phyloP scores from a whole-genome alignment of 352 stramenopile genomes.

The Phytophthora tentaculata region DNA sequence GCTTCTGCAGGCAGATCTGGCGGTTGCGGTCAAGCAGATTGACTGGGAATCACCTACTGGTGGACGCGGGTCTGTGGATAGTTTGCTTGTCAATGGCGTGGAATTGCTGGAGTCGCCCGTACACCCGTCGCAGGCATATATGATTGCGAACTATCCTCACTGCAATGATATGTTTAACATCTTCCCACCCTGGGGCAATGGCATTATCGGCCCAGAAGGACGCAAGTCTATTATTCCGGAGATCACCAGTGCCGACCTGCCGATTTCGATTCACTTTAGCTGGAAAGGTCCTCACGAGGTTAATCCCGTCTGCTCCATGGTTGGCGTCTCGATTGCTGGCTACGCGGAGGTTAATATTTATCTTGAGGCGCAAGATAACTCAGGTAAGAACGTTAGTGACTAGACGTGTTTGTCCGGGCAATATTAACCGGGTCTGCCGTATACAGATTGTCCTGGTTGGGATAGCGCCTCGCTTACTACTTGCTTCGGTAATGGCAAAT shows the following conservation, averaged over 20 bases:
- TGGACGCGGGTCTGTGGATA: constrained; percentile 63
- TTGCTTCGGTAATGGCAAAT: constrained; percentile 77
- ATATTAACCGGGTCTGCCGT: constrained; percentile 8
- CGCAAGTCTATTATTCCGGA: constrained; percentile 70
- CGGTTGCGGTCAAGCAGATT: constrained; percentile 85
- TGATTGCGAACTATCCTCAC: constrained; percentile 76
- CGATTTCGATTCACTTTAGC: constrained; percentile 57
- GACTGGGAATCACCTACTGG: constrained; percentile 68
- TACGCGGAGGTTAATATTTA: constrained; percentile 85
- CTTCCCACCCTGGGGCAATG: constrained; percentile 80
- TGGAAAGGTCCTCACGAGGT: constrained; percentile 66
- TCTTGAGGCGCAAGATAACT: constrained; percentile 82
- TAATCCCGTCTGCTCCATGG: constrained; percentile 78
- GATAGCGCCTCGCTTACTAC: constrained; percentile 48
- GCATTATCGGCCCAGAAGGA: constrained; percentile 62
- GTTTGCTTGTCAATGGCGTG: constrained; percentile 63
- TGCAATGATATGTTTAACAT: constrained; percentile 89
- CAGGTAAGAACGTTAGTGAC: constrained; percentile 40
- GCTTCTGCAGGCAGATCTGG: constrained; percentile 62
- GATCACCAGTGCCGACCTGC: constrained; percentile 50
- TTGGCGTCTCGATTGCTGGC: constrained; percentile 72
- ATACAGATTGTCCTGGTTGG: constrained; percentile 76
- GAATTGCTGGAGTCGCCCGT: constrained; percentile 66
- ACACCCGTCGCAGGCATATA: constrained; percentile 68
- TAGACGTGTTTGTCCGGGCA: not conserved